Base-by-base conservation (phyloP, 2,329 filamentous ascomycete genomes). In the Penicillium digitatum region DNA sequence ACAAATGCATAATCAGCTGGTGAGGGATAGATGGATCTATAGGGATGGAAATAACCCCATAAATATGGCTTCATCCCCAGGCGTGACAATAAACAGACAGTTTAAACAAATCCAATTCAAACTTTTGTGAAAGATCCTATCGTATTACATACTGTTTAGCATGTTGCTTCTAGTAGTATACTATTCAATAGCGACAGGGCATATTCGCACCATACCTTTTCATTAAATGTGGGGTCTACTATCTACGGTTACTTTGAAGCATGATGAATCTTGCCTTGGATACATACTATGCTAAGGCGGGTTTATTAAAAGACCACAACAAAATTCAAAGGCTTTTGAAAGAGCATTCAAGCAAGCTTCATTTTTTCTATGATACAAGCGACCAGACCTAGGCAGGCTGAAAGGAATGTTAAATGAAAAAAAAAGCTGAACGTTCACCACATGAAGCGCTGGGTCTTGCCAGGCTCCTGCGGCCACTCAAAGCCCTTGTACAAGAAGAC, bases 381-480 rank as follows among this genome's bases (percentile, higher is more conserved):
- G 20, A 18, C 20, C 24, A 34, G 9, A 26, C n/a, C 10, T 27
- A 35, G 31, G 35, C 12, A 45, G 12, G 29, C 1, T 29, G 24
- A 45, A 32, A 32, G 5, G 1, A n/a, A 22, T 11, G 32, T 32
- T 11, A 32, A 8, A 16, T 34, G 22, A 16, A 24, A n/a, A 22
- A 31, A 16, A 32, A 18, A 10, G 3, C 14, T 12, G 18, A 31
- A 7, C 20, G 1, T 40, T 58, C 61, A 83, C 81, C 81, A 86
- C 75, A 86, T 79, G 62, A 86, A 86, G 48, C 83, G 74, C 70
- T 86, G 83, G 29, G 81, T 65, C 57, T 75, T 78, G 3, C 80
- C 82, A 20, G 81, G 81, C 64, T 86, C 82, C 61, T 79, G 80
- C 3, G 75, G 69, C 83, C 83, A 86, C 51, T 76, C 72, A 58